A percentile compares a stretch with the other conserved stretches of the same genome.
phyloP scores from a whole-genome alignment of 257 asterid genomes.

The Capsicum chinense region DNA sequence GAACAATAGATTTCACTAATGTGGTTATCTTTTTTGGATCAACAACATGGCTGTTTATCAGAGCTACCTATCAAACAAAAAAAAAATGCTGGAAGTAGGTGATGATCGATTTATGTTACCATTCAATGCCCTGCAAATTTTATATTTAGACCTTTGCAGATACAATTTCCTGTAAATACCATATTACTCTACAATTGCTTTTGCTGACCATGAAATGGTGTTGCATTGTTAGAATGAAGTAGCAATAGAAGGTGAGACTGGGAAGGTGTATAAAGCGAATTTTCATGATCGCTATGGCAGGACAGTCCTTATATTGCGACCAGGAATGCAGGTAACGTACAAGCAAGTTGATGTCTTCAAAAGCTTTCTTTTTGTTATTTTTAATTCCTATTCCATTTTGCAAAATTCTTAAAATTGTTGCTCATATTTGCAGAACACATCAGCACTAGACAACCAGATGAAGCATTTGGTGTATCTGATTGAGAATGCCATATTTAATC shows the following conservation, averaged over 20 bases:
- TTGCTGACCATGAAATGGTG: constrained; percentile 24
- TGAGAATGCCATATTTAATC: constrained; percentile 91
- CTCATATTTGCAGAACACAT: constrained; percentile 65
- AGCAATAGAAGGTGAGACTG: constrained; percentile 90
- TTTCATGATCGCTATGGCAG: constrained; percentile 89
- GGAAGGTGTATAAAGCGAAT: constrained; percentile 82
- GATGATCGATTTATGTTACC: background rate
- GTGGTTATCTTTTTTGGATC: background rate
- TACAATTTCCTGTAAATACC: background rate
- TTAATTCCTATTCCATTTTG: background rate
- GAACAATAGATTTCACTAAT: constrained; percentile 16
- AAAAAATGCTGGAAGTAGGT: background rate
- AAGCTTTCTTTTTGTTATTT: background rate
- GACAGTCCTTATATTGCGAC: constrained; percentile 86
- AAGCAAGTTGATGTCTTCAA: constrained; percentile 17
- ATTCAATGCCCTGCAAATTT: background rate
- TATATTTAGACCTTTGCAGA: background rate
- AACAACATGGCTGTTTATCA: background rate
- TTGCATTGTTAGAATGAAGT: constrained; percentile 64
- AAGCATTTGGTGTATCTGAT: constrained; percentile 86
- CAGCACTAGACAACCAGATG: constrained; percentile 84
- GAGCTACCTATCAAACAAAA: constrained; percentile 5
- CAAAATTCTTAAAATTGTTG: background rate
- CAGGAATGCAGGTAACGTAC: constrained; percentile 78
- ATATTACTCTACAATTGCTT: background rate